Conservation (phyloP, 768 basidiomycete genomes). For the Dioszegia crocea region DNA sequence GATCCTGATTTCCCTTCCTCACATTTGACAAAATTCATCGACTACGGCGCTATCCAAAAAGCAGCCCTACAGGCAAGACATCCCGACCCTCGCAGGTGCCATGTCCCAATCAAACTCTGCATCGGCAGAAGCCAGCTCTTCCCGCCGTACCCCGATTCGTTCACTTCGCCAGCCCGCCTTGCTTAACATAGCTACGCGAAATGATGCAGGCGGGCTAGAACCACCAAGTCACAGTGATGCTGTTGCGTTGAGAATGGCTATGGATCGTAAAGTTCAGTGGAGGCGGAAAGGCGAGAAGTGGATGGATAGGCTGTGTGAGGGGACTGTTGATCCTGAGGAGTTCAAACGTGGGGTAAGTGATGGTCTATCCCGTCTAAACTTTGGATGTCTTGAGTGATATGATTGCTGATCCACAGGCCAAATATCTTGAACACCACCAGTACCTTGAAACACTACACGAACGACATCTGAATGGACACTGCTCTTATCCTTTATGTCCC, state of each 20-base stretch:
- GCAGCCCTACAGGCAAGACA: not conserved
- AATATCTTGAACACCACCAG: slow-evolving; percentile 34
- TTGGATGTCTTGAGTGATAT: not conserved
- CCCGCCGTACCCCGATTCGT: slow-evolving; percentile 3
- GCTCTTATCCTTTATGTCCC: slow-evolving; percentile 42
- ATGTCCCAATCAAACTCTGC: no score
- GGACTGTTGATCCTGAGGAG: slow-evolving; percentile 22
- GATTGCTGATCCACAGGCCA: slow-evolving; percentile 13
- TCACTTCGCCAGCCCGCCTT: slow-evolving; percentile 5
- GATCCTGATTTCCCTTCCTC: no score
- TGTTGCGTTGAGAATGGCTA: slow-evolving; percentile 10
- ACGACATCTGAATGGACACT: slow-evolving; percentile 39
- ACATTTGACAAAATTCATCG: no score
- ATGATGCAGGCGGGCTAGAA: slow-evolving; percentile 4
- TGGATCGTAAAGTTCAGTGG: slow-evolving; percentile 21
- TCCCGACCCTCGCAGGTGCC: not conserved
- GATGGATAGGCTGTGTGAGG: slow-evolving; percentile 44
- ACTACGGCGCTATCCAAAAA: no score
- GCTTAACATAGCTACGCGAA: not conserved
- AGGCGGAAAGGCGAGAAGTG: slow-evolving; percentile 38
- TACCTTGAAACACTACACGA: slow-evolving; percentile 42
- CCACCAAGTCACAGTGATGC: slow-evolving; percentile 11
- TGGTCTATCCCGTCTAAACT: not conserved
- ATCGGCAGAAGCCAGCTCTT: not conserved
- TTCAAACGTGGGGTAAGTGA: slow-evolving; percentile 40